Evolutionary conservation across 2,329 filamentous ascomycete genomes (phyloP).

Genomic region (Aspergillus puulaauensis): DNA sequence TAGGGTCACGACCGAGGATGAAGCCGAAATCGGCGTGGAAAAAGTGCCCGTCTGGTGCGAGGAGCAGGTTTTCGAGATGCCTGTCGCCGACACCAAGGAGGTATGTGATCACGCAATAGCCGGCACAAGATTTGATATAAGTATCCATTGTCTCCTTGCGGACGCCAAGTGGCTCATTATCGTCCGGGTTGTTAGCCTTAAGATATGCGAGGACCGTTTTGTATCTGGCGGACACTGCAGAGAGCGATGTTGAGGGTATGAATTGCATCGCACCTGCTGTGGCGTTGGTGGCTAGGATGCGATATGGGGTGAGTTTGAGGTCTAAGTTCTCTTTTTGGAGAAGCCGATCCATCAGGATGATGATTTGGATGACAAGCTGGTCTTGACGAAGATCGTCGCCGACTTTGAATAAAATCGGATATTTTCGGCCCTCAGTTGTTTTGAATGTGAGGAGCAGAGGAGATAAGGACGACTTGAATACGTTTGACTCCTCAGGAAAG

Average conservation of each 20-base stretch:
- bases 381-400: slow-evolving; percentile 96
- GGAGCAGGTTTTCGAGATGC: slow-evolving; percentile 90
- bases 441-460: slow-evolving; percentile 91
- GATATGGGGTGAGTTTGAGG: slow-evolving; percentile 91
- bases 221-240: slow-evolving; percentile 80
- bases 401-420: slow-evolving; percentile 95
- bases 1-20: slow-evolving; percentile 93
- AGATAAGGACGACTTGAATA: slow-evolving; percentile 93
- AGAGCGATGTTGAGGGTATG: slow-evolving; percentile 80
- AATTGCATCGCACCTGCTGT: slow-evolving; percentile 92
- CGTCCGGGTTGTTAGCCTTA: slow-evolving; percentile 84
- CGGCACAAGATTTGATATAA: slow-evolving; percentile 92
- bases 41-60: slow-evolving; percentile 88
- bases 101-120: slow-evolving; percentile 98
- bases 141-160: slow-evolving; percentile 92
- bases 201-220: slow-evolving; percentile 78
- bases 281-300: slow-evolving; percentile 89
- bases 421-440: slow-evolving; percentile 72
- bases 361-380: slow-evolving; percentile 95
- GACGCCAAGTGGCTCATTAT: slow-evolving; percentile 75
- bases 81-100: slow-evolving; percentile 94
- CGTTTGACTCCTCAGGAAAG: slow-evolving; percentile 77
- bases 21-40: slow-evolving; percentile 99
- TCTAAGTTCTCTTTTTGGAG: slow-evolving; percentile 95
- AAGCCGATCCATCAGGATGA: slow-evolving; percentile 95